Base-by-base conservation (phyloP, 177 flowering plant genomes). In the Vitis hybrid region DNA sequence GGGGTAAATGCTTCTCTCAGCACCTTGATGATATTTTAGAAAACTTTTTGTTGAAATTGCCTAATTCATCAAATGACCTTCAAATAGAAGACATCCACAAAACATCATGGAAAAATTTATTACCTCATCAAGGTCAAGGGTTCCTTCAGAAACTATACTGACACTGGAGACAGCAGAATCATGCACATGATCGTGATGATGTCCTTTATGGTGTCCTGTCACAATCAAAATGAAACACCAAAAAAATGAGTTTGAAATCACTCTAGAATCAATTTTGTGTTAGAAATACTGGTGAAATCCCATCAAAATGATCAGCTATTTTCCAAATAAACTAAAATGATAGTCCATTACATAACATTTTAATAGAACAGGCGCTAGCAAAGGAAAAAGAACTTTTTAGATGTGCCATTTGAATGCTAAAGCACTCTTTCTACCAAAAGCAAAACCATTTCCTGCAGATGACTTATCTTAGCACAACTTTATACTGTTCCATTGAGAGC, bases 121-220 rank as follows among this genome's bases (percentile, higher is more conserved):
- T 91, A 95, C 99, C 94, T 95, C 98, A 71, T 91, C 96, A 71
- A 95, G 87, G 74, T 95, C 99, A 71, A 95, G 85, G 56, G 83
- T 84, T 64, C 96, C 97, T 70, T 95, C 98, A 35, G 85, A 83
- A 74, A 93, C 97, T 74, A 95, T 93, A 67, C 90, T 90, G 65
- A 93, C 97, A 81, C 98, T 93, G 54, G 98, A 84, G 18, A 95
- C 97, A 54, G 97, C 84, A 72, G 94, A 89, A 85, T 95, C 98
- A 80, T 95, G 99, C 12, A 65, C 76, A 76, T 89, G 99, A 64
- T 84, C 82, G 67, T 90, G 94, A 71, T 81, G 88, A 82, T 91
- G 93, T 62, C 79, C 86, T 55, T 73, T 71, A 54, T 78, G 82
- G 76, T 87, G 83, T 11, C 77, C 98, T 91, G 80, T 48, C 48